Conservation (phyloP, 331 rosid species). For the Quercus lobata region DNA sequence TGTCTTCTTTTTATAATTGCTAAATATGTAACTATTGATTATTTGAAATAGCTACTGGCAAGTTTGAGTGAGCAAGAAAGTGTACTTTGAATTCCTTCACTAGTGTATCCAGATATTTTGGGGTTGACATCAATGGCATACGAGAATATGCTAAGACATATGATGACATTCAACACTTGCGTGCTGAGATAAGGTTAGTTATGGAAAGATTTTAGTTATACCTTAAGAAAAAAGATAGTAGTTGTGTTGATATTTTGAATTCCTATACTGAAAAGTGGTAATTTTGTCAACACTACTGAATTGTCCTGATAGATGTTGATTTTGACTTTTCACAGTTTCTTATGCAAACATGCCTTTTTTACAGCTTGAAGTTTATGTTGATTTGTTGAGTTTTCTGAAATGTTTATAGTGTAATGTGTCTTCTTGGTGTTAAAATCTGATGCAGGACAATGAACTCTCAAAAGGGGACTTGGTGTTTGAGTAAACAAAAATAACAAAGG, state of each 20-base stretch:
- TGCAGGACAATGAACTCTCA: too few relatives aligned
- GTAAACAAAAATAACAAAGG: too few relatives aligned
- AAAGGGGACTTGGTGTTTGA: too few relatives aligned
- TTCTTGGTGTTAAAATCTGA: not conserved
- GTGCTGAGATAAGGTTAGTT: constrained; percentile 88
- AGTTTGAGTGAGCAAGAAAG: constrained; percentile 13
- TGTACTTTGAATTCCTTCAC: constrained; percentile 34
- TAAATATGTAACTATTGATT: not conserved
- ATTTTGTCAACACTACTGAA: not conserved
- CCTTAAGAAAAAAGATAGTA: not conserved
- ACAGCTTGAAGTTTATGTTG: not conserved
- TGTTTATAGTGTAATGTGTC: not conserved
- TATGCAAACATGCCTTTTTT: not conserved
- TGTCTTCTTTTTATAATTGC: not conserved
- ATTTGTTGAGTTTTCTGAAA: not conserved
- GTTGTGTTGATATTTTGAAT: not conserved
- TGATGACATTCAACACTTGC: constrained; percentile 84
- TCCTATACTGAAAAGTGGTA: not conserved
- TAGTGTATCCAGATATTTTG: constrained; percentile 62
- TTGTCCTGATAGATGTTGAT: not conserved
- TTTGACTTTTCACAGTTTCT: not conserved
- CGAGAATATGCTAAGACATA: constrained; percentile 59
- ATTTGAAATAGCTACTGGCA: constrained; percentile 11
- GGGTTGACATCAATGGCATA: constrained; percentile 85
- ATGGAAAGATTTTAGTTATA: constrained; percentile 3